Conservation (phyloP, 306 rosid genomes). For the Cucumis hystrix region DNA sequence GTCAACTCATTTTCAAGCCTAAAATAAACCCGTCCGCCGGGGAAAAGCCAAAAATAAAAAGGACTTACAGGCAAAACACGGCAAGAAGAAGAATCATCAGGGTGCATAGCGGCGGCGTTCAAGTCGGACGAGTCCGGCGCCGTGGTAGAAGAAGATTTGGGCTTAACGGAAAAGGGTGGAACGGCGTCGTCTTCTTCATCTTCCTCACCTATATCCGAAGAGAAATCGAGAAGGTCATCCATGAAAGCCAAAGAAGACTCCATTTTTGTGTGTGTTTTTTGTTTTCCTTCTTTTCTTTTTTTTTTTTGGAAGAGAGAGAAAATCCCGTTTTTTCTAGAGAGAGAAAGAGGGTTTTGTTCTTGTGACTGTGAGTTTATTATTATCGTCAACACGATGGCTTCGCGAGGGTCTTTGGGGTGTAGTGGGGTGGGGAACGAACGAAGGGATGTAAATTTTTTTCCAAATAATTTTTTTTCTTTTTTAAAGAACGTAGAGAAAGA, state of each 20-base stretch:
- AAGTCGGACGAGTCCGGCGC: not conserved
- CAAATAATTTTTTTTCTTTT: not conserved
- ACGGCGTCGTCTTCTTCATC: conserved; percentile 27
- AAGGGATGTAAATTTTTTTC: conserved; percentile 19
- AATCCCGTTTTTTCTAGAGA: not conserved
- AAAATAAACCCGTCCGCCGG: not conserved
- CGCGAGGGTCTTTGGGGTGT: conserved; percentile 17
- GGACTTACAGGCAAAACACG: conserved; percentile 47
- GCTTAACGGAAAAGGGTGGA: not conserved
- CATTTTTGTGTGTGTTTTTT: conserved; percentile 24
- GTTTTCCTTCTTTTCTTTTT: not conserved
- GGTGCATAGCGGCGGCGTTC: conserved; percentile 10
- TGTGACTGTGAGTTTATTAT: conserved; percentile 1
- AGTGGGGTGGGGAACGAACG: conserved; percentile 5
- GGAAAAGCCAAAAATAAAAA: not conserved
- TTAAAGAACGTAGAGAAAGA: not conserved
- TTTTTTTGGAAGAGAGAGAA: conserved; percentile 7
- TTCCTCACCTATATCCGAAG: conserved; percentile 47
- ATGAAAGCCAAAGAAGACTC: conserved; percentile 33
- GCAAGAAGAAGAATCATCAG: conserved; percentile 22
- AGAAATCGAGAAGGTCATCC: conserved; percentile 61
- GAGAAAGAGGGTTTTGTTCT: not conserved
- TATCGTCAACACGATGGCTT: conserved; percentile 6
- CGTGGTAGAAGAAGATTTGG: not conserved
- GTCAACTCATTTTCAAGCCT: not conserved